Conservation (phyloP, 2,329 filamentous ascomycete genomes). For the Colletotrichum sp. region DNA sequence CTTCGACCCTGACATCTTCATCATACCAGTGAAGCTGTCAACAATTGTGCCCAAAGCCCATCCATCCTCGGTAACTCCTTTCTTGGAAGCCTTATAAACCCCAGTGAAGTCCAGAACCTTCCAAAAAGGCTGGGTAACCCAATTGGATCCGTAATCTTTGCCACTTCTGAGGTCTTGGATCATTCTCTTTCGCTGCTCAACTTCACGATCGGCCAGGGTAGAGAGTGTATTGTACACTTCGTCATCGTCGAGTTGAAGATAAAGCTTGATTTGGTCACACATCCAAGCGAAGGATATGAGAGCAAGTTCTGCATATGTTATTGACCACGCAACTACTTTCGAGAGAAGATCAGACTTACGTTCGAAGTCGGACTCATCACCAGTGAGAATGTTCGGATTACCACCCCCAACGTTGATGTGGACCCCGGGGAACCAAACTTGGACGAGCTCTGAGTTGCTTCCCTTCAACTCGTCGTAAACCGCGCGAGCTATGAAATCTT, state of each 20-base stretch:
- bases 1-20: not conserved
- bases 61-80: not conserved
- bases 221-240: not conserved
- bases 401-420: slow-evolving; percentile 13
- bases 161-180: not conserved
- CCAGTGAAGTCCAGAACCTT: not conserved
- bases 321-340: not conserved
- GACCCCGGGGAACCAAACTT: slow-evolving; percentile 14
- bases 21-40: not conserved
- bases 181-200: not conserved
- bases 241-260: not conserved
- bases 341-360: not conserved
- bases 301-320: slow-evolving; percentile 3
- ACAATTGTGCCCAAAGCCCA: slow-evolving; percentile 10
- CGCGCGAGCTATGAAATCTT: not conserved
- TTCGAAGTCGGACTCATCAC: not conserved
- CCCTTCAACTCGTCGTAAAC: not conserved
- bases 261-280: not conserved
- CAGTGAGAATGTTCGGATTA: not conserved
- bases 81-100: not conserved
- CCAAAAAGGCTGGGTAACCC: not conserved
- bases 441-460: not conserved
- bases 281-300: slow-evolving; percentile 22
- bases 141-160: not conserved
- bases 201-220: not conserved